Conservation (phyloP, 257 asterid genomes). For the Handroanthus guayacan region DNA sequence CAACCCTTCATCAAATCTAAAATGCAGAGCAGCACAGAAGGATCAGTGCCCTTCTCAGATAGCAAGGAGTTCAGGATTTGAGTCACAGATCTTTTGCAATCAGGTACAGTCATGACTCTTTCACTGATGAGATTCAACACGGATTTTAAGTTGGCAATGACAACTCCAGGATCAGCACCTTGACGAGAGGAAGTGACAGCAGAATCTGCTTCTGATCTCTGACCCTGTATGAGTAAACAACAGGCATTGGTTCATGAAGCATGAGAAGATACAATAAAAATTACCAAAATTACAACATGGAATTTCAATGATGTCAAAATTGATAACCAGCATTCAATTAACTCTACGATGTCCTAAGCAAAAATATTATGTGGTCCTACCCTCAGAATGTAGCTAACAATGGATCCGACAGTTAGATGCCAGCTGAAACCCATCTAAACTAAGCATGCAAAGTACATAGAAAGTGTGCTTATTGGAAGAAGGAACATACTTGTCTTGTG, state of each 20-base stretch:
- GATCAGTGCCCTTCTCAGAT: constrained; percentile 90
- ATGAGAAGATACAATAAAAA: constrained; percentile 13
- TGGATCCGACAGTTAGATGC: constrained; percentile 11
- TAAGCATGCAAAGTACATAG: constrained; percentile 29
- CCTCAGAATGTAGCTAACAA: constrained; percentile 23
- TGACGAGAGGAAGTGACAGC: constrained; percentile 96
- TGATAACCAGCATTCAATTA: constrained; percentile 12
- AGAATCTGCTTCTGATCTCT: constrained; percentile 89
- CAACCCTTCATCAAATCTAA: constrained; percentile 89
- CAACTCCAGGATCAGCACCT: constrained; percentile 91
- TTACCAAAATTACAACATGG: not conserved
- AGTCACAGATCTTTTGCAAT: constrained; percentile 87
- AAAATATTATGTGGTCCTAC: constrained; percentile 20
- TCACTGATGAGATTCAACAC: constrained; percentile 81
- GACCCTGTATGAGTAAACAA: constrained; percentile 65
- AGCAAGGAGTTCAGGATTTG: constrained; percentile 87
- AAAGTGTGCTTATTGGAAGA: constrained; percentile 18
- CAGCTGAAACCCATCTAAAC: not conserved
- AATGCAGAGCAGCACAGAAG: constrained; percentile 91
- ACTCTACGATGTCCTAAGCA: constrained; percentile 20
- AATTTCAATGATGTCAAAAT: constrained; percentile 27
- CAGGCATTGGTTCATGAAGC: constrained; percentile 27
- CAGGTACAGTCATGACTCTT: constrained; percentile 90
- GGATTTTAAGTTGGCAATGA: constrained; percentile 79
- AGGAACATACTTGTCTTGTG: constrained; percentile 76